phyloP scores from a whole-genome alignment of 169 alveolate species.

The Plasmodium inui region DNA sequence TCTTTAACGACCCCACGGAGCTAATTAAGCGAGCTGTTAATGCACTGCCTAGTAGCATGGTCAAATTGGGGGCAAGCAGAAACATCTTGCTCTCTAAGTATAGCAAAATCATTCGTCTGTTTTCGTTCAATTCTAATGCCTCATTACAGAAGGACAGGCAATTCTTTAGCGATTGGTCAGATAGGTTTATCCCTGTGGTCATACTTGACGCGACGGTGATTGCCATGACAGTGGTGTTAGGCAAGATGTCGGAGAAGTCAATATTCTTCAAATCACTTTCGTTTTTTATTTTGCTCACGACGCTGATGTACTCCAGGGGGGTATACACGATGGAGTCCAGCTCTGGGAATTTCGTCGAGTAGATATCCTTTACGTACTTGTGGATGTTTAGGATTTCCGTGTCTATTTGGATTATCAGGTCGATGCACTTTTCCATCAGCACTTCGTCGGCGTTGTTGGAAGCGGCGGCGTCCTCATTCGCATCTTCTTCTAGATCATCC shows the following conservation, averaged over 20 bases:
- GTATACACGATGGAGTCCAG: conserved; percentile 89
- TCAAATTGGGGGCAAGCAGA: conserved; percentile 96
- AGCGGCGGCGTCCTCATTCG: not conserved
- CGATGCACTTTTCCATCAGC: conserved; percentile 86
- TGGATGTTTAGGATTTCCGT: conserved; percentile 86
- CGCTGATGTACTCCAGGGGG: conserved; percentile 90
- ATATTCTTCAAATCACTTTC: conserved; percentile 86
- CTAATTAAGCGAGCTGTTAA: conserved; percentile 97
- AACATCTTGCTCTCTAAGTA: conserved; percentile 93
- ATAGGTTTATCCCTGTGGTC: conserved; percentile 82
- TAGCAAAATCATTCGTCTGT: conserved; percentile 74
- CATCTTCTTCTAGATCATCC: not conserved
- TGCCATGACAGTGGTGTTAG: conserved; percentile 91
- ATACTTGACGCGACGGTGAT: conserved; percentile 91
- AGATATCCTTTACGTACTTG: conserved; percentile 88
- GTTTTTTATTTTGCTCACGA: conserved; percentile 88
- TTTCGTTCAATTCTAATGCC: conserved; percentile 82
- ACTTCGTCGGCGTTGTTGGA: conserved; percentile 75
- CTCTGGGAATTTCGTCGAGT: conserved; percentile 89
- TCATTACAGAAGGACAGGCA: conserved; percentile 78
- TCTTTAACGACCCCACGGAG: conserved; percentile 94
- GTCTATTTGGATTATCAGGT: conserved; percentile 84
- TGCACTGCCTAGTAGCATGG: conserved; percentile 96
- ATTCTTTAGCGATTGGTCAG: conserved; percentile 65
- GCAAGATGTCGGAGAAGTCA: conserved; percentile 86